Conservation (phyloP, 306 rosid species). For the Dicorynia guianensis region DNA sequence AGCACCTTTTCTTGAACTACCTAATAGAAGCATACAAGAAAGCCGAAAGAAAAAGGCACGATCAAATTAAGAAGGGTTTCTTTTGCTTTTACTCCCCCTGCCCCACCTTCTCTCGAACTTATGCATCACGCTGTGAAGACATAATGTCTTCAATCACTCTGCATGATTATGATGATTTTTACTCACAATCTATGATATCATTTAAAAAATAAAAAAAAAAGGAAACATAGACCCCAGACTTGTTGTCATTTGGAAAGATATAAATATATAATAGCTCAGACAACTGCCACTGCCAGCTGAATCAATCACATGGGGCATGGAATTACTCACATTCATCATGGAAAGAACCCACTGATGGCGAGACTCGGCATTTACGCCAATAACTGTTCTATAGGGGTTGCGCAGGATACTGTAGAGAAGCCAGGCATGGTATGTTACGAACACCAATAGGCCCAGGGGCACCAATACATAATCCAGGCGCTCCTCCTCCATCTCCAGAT, state of each 20-base stretch:
- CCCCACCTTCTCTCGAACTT: too few species aligned
- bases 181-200: too few species aligned
- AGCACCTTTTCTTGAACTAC: not conserved
- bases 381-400: slow-evolving; percentile 69
- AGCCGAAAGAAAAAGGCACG: not conserved
- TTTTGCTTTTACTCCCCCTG: too few species aligned
- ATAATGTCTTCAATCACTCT: too few species aligned
- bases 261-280: not conserved
- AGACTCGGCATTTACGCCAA: slow-evolving; percentile 76
- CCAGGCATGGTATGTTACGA: slow-evolving; percentile 67
- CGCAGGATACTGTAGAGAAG: slow-evolving; percentile 52
- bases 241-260: not conserved
- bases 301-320: slow-evolving; percentile 8
- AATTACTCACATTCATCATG: slow-evolving; percentile 75
- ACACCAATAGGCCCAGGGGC: slow-evolving; percentile 67
- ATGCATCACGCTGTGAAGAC: too few species aligned
- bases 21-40: too few species aligned
- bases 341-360: slow-evolving; percentile 80
- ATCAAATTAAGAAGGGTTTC: not conserved
- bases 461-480: slow-evolving; percentile 64
- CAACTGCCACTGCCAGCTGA: not conserved
- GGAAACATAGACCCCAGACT: too few species aligned
- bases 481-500: slow-evolving; percentile 53
- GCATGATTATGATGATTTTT: too few species aligned
- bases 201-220: too few species aligned